Conservation (phyloP, 1,284 basidiomycete species). For the Rhodotorula sp. region DNA sequence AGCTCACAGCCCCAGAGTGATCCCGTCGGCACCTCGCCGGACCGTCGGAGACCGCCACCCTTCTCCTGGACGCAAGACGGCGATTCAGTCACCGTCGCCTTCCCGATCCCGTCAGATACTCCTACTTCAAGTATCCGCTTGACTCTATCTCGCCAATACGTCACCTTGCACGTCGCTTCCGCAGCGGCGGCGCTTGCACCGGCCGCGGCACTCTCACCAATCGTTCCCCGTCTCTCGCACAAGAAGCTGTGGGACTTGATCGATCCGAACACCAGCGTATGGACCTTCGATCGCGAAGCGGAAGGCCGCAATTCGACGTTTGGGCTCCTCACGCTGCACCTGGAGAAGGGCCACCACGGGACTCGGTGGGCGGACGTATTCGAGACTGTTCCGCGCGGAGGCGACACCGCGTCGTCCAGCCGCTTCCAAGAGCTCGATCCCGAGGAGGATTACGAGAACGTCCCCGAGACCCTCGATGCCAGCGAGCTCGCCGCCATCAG, state of each 20-base stretch:
- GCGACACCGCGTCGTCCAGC: constrained; percentile 22
- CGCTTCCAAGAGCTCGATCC: constrained; percentile 32
- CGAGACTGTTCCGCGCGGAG: constrained; percentile 50
- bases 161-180: constrained; percentile 58
- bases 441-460: constrained; percentile 55
- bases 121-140: constrained; percentile 65
- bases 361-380: constrained; percentile 85
- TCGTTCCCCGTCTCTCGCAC: constrained; percentile 61
- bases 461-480: constrained; percentile 84
- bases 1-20: not conserved
- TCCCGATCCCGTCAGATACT: constrained; percentile 71
- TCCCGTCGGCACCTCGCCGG: constrained; percentile 25
- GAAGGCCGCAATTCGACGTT: constrained; percentile 54
- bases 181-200: constrained; percentile 44
- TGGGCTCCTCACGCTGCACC: constrained; percentile 72
- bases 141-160: constrained; percentile 61
- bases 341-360: constrained; percentile 75
- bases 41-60: constrained; percentile 55
- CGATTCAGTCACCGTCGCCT: constrained; percentile 75
- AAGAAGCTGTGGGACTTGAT: constrained; percentile 74
- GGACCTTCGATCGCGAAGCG: constrained; percentile 80
- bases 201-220: not conserved
- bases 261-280: constrained; percentile 68
- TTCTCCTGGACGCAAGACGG: constrained; percentile 89
- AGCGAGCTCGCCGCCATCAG: constrained; percentile 74